Conservation (phyloP, 352 stramenopile species). For the Pythium rishiriense region DNA sequence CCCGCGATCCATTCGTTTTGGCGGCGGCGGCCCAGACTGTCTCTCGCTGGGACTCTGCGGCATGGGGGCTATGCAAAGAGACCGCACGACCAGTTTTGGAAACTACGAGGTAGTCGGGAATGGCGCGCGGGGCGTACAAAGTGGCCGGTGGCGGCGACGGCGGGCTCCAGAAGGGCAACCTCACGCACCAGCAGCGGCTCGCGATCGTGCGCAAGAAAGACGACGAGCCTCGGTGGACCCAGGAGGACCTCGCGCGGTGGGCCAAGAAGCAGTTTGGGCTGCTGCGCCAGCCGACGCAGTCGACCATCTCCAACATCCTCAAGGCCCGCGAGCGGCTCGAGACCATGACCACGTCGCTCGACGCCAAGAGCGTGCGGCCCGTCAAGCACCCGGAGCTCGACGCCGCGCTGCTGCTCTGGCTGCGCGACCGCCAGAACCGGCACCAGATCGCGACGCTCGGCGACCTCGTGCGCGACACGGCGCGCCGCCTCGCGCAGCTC, state of each 20-base stretch:
- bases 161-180: constrained; percentile 40
- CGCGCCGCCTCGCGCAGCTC: constrained; percentile 35
- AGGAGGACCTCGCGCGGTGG: constrained; percentile 54
- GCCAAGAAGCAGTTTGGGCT: constrained; percentile 54
- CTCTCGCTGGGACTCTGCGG: background rate
- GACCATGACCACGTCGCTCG: constrained; percentile 38
- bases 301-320: constrained; percentile 69
- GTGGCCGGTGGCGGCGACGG: constrained; percentile 8
- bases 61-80: background rate
- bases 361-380: constrained; percentile 41
- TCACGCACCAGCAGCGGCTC: constrained; percentile 66
- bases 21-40: background rate
- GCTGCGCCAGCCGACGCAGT: constrained; percentile 49
- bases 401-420: constrained; percentile 44
- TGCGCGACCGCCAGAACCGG: constrained; percentile 34
- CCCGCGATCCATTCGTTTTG: constrained; percentile 12
- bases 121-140: background rate
- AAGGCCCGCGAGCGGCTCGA: constrained; percentile 47
- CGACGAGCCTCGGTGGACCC: constrained; percentile 49
- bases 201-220: constrained; percentile 60
- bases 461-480: constrained; percentile 38
- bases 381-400: constrained; percentile 62
- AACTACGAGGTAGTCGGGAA: background rate
- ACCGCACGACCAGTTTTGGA: constrained; percentile 12
- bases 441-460: constrained; percentile 31